phyloP scores from a whole-genome alignment of 2,329 filamentous ascomycete species.

The Fusarium secorum region DNA sequence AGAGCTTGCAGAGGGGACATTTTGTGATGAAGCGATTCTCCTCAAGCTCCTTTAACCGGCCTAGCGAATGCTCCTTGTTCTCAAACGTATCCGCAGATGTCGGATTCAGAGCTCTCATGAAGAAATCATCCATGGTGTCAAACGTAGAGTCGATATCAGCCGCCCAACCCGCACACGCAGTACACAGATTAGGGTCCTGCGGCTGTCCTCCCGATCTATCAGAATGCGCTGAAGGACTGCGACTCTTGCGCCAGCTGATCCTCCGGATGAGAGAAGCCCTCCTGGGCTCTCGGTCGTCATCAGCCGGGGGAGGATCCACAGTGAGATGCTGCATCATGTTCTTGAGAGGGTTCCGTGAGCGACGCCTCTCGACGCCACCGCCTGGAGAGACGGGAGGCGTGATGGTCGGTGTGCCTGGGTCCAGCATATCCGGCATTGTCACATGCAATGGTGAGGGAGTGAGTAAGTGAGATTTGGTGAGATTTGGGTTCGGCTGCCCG shows the following conservation, averaged over 20 bases:
- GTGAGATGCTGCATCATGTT: slow-evolving; percentile 51
- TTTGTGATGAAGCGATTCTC: slow-evolving; percentile 46
- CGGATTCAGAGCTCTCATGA: slow-evolving; percentile 41
- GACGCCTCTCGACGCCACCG: slow-evolving; percentile 41
- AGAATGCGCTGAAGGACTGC: slow-evolving; percentile 48
- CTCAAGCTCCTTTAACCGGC: slow-evolving; percentile 41
- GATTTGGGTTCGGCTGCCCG: neutral
- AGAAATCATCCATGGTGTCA: slow-evolving; percentile 44
- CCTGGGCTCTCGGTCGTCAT: slow-evolving; percentile 41
- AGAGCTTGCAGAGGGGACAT: slow-evolving; percentile 48
- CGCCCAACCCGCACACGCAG: slow-evolving; percentile 44
- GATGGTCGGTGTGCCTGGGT: slow-evolving; percentile 36
- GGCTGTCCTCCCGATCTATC: slow-evolving; percentile 41
- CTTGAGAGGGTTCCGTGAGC: slow-evolving; percentile 48
- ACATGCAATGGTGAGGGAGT: neutral
- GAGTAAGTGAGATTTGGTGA: neutral
- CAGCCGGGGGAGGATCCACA: slow-evolving; percentile 44
- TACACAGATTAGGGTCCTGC: slow-evolving; percentile 45
- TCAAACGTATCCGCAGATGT: slow-evolving; percentile 45
- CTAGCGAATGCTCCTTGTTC: slow-evolving; percentile 44
- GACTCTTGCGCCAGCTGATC: slow-evolving; percentile 48
- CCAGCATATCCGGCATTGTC: slow-evolving; percentile 44
- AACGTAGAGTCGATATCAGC: slow-evolving; percentile 47
- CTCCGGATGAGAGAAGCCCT: slow-evolving; percentile 47
- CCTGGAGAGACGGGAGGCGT: slow-evolving; percentile 37